Evolutionary conservation across 2,329 filamentous ascomycete genomes (phyloP), one percentile per base, ranked within the genome.

Genomic region (Didymella exigua): DNA sequence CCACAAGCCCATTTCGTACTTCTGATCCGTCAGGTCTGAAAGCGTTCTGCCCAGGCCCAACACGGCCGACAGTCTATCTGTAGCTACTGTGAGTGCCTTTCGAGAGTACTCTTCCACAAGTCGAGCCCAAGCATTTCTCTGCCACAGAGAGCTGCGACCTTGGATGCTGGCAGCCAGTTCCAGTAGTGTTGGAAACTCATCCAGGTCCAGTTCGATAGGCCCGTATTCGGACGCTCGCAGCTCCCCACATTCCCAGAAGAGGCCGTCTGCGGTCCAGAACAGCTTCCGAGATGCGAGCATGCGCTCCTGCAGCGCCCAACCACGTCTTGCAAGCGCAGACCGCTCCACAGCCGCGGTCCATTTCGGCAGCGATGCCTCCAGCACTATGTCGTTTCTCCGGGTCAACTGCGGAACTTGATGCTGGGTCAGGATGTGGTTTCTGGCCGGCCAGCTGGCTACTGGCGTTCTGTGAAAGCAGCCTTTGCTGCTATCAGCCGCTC

Each of bases 251-350:
- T 18, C 5, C 48, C 48, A 51, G 10, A 51, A 51, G 2, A 51
- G 1, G 13, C 48, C 48, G 1, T 44, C 18, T 1, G 38, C 16
- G 2, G 48, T 51, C 24, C 38, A 51, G 16, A 24, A 38, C 13
- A 51, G 23, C 8, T 31, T 31, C 1, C 40, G 38, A 2, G 31
- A 44, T 9, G 48, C 23, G 2, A 36, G 16, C 40, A 44, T 44
- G 7, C 40, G 48, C 5, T 51, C 48, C 6, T 51, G 48, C 6
- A 51, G 14, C 1, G 38, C 48, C 48, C 48, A 51, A 1, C 48
- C 48, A 7, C 48, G 48, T 4, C 8, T 16, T 4, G 30, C 13
- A 11, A 51, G 30, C 8, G 24, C 16, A 3, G 40, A 51, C 3
- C 1, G 0, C 9, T 44, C 31, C 3, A 44, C 48, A 14, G 24